These are phyloP conservation scores for Aureobasidium zeae DNA, from an alignment of 2,329 filamentous ascomycete species.

Conservation along the genomic window DNA sequence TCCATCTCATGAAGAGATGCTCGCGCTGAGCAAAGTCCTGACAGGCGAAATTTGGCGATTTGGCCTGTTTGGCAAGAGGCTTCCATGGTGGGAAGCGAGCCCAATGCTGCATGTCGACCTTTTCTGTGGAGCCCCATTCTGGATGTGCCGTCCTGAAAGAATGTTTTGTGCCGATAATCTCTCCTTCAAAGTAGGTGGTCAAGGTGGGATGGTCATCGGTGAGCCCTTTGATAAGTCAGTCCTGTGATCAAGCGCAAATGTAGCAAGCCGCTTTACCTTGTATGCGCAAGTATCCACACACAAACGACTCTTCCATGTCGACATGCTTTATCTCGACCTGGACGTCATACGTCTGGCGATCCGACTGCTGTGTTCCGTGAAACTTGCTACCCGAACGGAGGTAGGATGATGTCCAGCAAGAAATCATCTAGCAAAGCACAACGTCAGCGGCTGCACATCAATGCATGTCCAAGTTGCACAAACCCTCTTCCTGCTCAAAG, in stretches of 20 bases:
- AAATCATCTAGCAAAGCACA: conserved; percentile 49
- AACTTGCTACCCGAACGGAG: conserved; percentile 83
- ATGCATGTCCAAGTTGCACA: conserved; percentile 1
- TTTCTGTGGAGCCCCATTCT: conserved; percentile 84
- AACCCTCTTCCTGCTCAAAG: conserved; percentile 22
- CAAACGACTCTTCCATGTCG: conserved; percentile 83
- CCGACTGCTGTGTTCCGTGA: conserved; percentile 82
- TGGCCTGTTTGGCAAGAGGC: conserved; percentile 58
- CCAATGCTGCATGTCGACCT: conserved; percentile 91
- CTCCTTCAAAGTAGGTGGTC: conserved; percentile 95
- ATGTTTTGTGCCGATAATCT: conserved; percentile 93
- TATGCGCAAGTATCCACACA: conserved; percentile 91
- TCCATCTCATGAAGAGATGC: conserved; percentile 98
- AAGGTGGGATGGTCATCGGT: conserved; percentile 95
- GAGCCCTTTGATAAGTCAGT: conserved; percentile 50
- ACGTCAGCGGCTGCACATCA: conserved; percentile 11
- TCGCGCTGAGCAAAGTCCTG: conserved; percentile 69
- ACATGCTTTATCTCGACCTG: conserved; percentile 96
- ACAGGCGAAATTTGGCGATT: conserved; percentile 45
- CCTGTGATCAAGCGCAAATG: background rate
- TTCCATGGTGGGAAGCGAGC: conserved; percentile 79
- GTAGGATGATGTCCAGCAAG: conserved; percentile 75
- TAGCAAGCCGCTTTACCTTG: conserved; percentile 55
- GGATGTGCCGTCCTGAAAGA: conserved; percentile 85
- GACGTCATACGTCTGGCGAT: conserved; percentile 87